Evolutionary conservation across 2,329 filamentous ascomycete species (phyloP).

Genomic region (Tolypocladium cylindrosporum): DNA sequence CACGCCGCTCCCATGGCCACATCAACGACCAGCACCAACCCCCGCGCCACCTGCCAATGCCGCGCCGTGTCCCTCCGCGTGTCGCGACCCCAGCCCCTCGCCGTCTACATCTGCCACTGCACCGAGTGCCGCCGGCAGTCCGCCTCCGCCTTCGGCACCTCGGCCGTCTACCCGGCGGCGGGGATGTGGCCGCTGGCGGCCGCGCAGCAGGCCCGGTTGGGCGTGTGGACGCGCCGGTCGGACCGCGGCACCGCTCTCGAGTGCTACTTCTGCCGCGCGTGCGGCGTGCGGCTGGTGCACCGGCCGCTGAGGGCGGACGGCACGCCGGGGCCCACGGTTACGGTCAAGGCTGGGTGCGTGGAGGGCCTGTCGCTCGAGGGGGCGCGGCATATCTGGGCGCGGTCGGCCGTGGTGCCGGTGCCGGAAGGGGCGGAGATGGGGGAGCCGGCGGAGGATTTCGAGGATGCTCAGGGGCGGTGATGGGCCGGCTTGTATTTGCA

Average conservation of each 20-base stretch:
- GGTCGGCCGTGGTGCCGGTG: constrained; percentile 32
- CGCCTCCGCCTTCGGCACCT: constrained; percentile 34
- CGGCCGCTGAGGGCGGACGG: constrained; percentile 28
- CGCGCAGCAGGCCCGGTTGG: constrained; percentile 19
- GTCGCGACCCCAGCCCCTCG: constrained; percentile 21
- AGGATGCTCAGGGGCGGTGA: not conserved
- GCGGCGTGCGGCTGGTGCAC: constrained; percentile 38
- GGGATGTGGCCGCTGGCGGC: constrained; percentile 29
- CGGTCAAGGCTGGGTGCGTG: constrained; percentile 36
- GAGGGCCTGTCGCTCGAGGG: constrained; percentile 28
- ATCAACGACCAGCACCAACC: constrained; percentile 5
- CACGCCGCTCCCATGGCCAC: not conserved
- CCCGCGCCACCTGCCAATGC: constrained; percentile 27
- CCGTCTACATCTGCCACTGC: constrained; percentile 35
- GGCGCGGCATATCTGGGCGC: constrained; percentile 34
- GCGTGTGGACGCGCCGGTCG: constrained; percentile 26
- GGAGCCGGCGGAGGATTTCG: not conserved
- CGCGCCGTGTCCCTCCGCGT: constrained; percentile 25
- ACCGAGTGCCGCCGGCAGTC: constrained; percentile 34
- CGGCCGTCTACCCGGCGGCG: constrained; percentile 29
- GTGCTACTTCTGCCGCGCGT: constrained; percentile 31
- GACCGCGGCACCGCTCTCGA: constrained; percentile 30
- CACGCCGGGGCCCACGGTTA: constrained; percentile 23
- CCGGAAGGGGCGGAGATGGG: constrained; percentile 20
- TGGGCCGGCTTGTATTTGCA: not conserved